Conservation (phyloP, 768 basidiomycete genomes). For the Hygrocybe coccinea region DNA sequence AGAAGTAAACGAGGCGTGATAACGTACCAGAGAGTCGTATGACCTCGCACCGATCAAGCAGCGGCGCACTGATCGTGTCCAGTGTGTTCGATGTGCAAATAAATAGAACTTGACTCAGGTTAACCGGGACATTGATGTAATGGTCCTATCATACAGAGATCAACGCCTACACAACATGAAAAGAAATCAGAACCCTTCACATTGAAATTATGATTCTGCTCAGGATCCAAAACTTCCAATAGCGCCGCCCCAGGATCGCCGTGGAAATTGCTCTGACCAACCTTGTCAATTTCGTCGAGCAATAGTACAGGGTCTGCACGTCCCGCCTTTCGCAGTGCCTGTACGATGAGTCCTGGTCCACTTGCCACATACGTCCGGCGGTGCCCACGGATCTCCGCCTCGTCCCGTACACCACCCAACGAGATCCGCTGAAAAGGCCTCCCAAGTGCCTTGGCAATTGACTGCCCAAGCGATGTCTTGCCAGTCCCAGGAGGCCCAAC, state of each 20-base stretch:
- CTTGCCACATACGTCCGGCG: constrained; percentile 87
- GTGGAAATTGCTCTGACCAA: constrained; percentile 81
- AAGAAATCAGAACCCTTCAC: constrained; percentile 33
- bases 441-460: constrained; percentile 75
- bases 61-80: constrained; percentile 82
- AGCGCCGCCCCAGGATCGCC: constrained; percentile 90
- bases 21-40: constrained; percentile 68
- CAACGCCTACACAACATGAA: constrained; percentile 1
- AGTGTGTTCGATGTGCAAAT: constrained; percentile 90
- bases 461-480: constrained; percentile 88
- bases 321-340: constrained; percentile 81
- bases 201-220: constrained; percentile 83
- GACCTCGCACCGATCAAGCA: constrained; percentile 86
- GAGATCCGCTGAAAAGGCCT: constrained; percentile 91
- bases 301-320: constrained; percentile 76
- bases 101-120: constrained; percentile 84
- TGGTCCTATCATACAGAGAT: constrained; percentile 56
- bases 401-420: constrained; percentile 88
- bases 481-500: constrained; percentile 90
- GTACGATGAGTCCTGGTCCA: constrained; percentile 79
- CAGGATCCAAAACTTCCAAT: constrained; percentile 89
- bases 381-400: constrained; percentile 50
- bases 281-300: constrained; percentile 91
- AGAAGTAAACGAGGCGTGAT: neutral
- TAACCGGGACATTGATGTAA: constrained; percentile 84